Percentiles rank a stretch among this genome's conserved stretches.
These are phyloP conservation scores for Cinchona pubescens DNA, from an alignment of 257 asterid genomes.

Conservation along the genomic window DNA sequence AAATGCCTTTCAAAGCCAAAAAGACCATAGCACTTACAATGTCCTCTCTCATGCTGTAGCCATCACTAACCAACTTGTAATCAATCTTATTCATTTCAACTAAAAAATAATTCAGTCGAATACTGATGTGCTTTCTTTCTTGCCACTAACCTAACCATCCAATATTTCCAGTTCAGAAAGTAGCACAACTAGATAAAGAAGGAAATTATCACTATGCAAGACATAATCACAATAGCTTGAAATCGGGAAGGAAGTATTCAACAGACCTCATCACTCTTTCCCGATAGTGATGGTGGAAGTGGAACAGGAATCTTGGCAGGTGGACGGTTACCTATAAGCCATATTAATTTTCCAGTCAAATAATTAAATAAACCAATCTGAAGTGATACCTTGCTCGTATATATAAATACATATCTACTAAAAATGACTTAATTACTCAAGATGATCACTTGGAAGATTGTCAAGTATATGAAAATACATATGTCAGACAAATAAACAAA, in stretches of 20 bases:
- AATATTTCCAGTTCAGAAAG: not conserved
- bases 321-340: constrained; percentile 70
- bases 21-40: too few species aligned
- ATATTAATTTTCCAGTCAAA: constrained; percentile 19
- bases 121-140: not conserved
- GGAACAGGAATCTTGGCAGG: constrained; percentile 97
- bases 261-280: constrained; percentile 69
- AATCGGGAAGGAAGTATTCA: not conserved
- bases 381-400: not conserved
- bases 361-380: constrained; percentile 1
- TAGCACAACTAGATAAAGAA: not conserved
- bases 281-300: constrained; percentile 60
- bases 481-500: not conserved
- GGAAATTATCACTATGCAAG: not conserved
- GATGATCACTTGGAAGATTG: not conserved
- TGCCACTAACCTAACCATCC: not conserved
- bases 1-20: too few species aligned
- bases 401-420: not conserved
- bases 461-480: not conserved
- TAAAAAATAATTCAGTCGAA: too few species aligned
- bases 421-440: not conserved
- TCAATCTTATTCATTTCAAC: too few species aligned
- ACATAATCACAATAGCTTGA: not conserved
- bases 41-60: too few species aligned
- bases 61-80: too few species aligned